Evolutionary conservation across 202 grass and related monocot genomes (phyloP).

Genomic region (Elaeis oleifera): DNA sequence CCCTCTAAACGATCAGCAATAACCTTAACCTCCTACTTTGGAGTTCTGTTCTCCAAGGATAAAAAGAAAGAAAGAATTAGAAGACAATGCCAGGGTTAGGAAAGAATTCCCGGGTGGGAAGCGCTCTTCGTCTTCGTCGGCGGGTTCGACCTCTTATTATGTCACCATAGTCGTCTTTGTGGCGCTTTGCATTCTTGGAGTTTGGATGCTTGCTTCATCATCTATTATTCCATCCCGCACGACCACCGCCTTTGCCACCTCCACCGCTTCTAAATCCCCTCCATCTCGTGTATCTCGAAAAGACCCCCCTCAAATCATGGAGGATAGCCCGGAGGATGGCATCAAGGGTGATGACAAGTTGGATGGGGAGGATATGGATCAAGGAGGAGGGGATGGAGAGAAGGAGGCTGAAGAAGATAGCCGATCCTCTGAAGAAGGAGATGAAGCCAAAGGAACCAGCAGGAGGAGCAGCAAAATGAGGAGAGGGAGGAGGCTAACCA

Average conservation of each 20-base stretch:
- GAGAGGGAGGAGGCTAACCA: background rate
- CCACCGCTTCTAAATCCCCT: slow-evolving; percentile 14
- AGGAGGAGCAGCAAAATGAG: slow-evolving; percentile 7
- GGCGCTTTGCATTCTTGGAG: slow-evolving; percentile 63
- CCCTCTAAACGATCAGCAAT: no score
- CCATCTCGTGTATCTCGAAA: slow-evolving; percentile 14
- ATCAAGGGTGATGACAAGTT: slow-evolving; percentile 6
- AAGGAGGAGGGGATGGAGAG: background rate
- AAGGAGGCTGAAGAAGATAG: background rate
- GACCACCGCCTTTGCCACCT: slow-evolving; percentile 1
- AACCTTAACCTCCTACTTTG: no score
- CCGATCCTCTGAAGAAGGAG: no score
- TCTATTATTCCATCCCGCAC: slow-evolving; percentile 35
- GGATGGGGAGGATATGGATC: background rate
- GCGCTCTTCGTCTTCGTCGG: slow-evolving; percentile 31
- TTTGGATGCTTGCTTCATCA: slow-evolving; percentile 60
- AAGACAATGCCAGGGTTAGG: slow-evolving; percentile 33
- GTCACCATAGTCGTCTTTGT: slow-evolving; percentile 63
- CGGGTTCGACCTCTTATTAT: slow-evolving; percentile 64
- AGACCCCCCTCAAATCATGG: slow-evolving; percentile 3
- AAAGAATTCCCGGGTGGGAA: slow-evolving; percentile 41
- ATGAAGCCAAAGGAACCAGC: background rate
- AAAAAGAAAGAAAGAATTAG: no score
- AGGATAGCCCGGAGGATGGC: slow-evolving; percentile 9
- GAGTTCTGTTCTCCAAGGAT: no score